Base-by-base conservation (phyloP, 163 green algal species). In the Scenedesmus sp. region DNA sequence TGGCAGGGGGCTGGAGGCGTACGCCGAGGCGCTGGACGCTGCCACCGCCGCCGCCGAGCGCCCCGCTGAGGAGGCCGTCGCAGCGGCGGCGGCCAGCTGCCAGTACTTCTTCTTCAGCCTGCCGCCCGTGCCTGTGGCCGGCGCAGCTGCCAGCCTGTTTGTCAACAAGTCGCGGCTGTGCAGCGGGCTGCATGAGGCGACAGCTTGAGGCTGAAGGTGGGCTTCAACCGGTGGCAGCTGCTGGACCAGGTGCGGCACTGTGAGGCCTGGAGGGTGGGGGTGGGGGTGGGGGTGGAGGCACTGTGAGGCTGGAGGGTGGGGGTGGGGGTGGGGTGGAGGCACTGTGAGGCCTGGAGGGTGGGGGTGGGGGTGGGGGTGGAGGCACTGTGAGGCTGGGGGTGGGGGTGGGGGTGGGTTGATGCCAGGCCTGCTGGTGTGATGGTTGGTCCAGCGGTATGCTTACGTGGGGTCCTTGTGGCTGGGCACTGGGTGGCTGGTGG, bases 201-300 rank as follows among this genome's bases (percentile, higher is more conserved):
- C 44, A 51, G 72, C 84, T 15, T 89, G 26, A 9, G 24, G 24
- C 26, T 89, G 68, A 44, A 89, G 18, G 46, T 89, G 6, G 61
- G 84, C 30, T 89, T 89, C 68, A 89, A 89, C 68, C 22, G 43
- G 16, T 89, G 84, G 84, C 20, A 26, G 24, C 26, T 88, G 33
- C 30, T 24, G 13, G 53, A 30, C 24, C 40, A 88, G 83, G 13
- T 61, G 56, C 61, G 61, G 61, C 30, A 10, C n/a, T n/a, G n/a
- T n/a, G n/a, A n/a, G n/a, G n/a, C n/a, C n/a, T n/a, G n/a, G n/a
- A n/a, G n/a, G n/a, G n/a, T n/a, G n/a, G n/a, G n/a, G n/a, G n/a
- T n/a, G n/a, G n/a, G n/a, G n/a, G n/a, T n/a, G n/a, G n/a, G n/a
- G n/a, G n/a, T n/a, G n/a, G n/a, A n/a, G n/a, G n/a, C n/a, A n/a